A percentile compares a stretch with the other conserved stretches of the same genome.
Evolutionary conservation across 2,329 filamentous ascomycete genomes (phyloP).

Genomic region (Trichoderma arundinaceum): DNA sequence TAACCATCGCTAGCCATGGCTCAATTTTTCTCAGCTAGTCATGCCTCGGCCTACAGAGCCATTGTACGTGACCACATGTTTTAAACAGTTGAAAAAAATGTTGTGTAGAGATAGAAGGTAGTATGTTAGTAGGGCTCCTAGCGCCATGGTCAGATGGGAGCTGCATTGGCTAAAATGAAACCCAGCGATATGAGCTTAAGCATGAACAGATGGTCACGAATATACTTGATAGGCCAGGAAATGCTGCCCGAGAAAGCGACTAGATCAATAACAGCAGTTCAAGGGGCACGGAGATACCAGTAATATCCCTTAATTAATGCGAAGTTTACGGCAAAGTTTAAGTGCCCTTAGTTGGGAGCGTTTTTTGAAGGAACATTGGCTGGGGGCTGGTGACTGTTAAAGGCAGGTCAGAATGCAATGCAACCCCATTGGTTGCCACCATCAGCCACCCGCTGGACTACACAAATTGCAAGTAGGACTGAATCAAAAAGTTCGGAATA

Average conservation of each 20-base stretch:
- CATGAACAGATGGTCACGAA: slow-evolving; percentile 3
- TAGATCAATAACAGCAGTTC: slow-evolving; percentile 2
- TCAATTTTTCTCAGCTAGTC: no score
- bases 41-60: neutral
- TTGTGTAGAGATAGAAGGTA: neutral
- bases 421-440: slow-evolving; percentile 10
- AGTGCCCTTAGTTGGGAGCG: neutral
- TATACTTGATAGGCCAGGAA: slow-evolving; percentile 16
- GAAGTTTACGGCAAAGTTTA: neutral
- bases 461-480: neutral
- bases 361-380: neutral
- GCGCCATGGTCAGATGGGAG: slow-evolving; percentile 16
- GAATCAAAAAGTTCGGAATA: neutral
- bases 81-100: neutral
- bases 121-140: neutral
- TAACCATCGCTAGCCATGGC: neutral
- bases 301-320: neutral
- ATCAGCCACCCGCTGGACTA: neutral
- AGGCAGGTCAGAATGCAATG: slow-evolving; percentile 24
- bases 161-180: slow-evolving; percentile 8
- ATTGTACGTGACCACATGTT: slow-evolving; percentile 18
- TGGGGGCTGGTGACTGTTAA: slow-evolving; percentile 2
- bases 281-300: neutral
- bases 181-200: neutral
- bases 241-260: neutral